Evolutionary conservation across 805 yeast genomes (phyloP).

Genomic region (Suhomyces pyralidae): DNA sequence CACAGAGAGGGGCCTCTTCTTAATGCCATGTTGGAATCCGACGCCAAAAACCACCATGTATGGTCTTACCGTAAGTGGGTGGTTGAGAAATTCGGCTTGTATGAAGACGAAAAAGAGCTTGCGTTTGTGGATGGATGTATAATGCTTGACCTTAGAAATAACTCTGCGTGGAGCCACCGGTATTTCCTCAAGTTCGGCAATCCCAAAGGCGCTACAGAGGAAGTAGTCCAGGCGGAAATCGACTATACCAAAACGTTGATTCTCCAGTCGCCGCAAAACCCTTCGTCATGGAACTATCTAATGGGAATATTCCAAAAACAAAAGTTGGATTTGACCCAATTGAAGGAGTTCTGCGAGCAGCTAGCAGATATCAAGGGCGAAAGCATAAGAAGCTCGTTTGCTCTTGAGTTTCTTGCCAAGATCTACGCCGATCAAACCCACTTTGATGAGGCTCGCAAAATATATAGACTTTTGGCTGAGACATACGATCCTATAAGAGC

Average conservation of each 20-base stretch:
- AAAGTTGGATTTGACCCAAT: conserved; percentile 25
- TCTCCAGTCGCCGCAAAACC: conserved; percentile 68
- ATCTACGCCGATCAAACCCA: conserved; percentile 37
- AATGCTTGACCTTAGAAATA: conserved; percentile 70
- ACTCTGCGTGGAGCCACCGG: conserved; percentile 92
- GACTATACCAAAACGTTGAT: conserved; percentile 51
- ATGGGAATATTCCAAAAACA: conserved; percentile 47
- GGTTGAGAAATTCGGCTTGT: conserved; percentile 53
- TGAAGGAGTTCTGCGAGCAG: conserved; percentile 44
- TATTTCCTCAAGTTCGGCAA: conserved; percentile 49
- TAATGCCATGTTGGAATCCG: conserved; percentile 67
- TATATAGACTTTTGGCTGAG: conserved; percentile 50
- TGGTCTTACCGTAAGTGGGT: conserved; percentile 94
- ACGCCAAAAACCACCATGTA: conserved; percentile 90
- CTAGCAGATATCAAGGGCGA: conserved; percentile 34
- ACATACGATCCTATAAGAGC: conserved; percentile 61
- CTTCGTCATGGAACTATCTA: conserved; percentile 83
- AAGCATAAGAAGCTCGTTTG: conserved; percentile 49
- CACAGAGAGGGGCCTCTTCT: conserved; percentile 65
- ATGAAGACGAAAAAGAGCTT: conserved; percentile 45
- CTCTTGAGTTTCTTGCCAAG: conserved; percentile 60
- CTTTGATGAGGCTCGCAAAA: conserved; percentile 32
- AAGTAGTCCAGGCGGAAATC: conserved; percentile 45
- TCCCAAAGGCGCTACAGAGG: conserved; percentile 11
- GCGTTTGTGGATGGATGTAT: conserved; percentile 49